Evolutionary conservation across 257 asterid species (phyloP), one percentile per base, ranked within the genome.

Genomic region (Jasminum sambac): DNA sequence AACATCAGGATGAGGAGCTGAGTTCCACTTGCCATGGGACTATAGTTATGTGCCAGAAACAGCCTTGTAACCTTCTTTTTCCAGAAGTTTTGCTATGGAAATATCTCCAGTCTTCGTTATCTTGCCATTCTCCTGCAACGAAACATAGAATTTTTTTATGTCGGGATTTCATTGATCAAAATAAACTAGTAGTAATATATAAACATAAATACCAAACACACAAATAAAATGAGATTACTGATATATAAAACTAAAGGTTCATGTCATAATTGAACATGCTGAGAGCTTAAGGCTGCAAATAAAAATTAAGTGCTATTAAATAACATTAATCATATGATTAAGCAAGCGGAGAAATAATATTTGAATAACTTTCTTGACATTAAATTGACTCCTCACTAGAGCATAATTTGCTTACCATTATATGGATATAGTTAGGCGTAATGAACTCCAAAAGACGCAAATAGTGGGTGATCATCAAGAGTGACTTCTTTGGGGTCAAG

Each of bases 401-500:
- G 66, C 17, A 72, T 44, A 64, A 63, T 26, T 66, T 65, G 79
- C 90, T 84, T 87, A 95, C 99, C 99, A 95, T 95, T 63, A 95
- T 71, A 75, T 95, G 99, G 70, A 91, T 83, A 67, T 81, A 91
- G 43, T 80, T 80, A 25, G 99, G 99, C 78, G 83, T 84, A 70
- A 91, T 91, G 82, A 89, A 90, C 70, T 95, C 98, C 82, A 95
- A 75, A 73, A 95, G 89, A 66, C 97, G 90, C 59, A 82, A 71
- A 79, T 91, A 95, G 80, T 95, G 98, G 42, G 99, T 95, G 84
- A 95, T 95, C 96, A 95, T 85, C 88, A 95, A 70, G 69, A 95
- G 85, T 3, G 99, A 82, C 73, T 95, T 95, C 62, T 63, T 77
- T 41, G 94, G 81, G 64, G 94, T 88, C 61, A 79, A 76, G 76